These are phyloP conservation scores for Microdochium paspali DNA, from an alignment of 2,329 filamentous ascomycete species.

Conservation along the genomic window DNA sequence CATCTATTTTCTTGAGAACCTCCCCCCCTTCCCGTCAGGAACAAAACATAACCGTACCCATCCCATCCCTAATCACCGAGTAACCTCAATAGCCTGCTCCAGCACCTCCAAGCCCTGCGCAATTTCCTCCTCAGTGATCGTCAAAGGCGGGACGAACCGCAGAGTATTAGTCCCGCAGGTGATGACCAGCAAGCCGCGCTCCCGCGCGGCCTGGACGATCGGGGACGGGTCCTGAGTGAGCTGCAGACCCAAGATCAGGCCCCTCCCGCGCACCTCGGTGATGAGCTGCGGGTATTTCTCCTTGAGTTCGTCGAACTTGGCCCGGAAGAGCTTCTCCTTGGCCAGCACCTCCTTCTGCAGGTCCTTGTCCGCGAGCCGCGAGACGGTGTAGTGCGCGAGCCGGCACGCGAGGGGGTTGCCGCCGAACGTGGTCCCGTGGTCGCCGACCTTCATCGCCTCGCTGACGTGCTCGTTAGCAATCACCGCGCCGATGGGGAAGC, in stretches of 20 bases:
- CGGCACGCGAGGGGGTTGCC: slow-evolving; percentile 83
- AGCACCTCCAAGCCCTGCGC: slow-evolving; percentile 67
- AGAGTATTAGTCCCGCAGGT: slow-evolving; percentile 89
- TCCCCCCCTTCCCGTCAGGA: too few species aligned
- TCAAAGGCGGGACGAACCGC: slow-evolving; percentile 81
- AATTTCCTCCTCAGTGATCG: slow-evolving; percentile 74
- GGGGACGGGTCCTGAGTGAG: slow-evolving; percentile 61
- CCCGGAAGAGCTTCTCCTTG: slow-evolving; percentile 47
- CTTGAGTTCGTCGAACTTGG: slow-evolving; percentile 37
- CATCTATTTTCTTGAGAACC: too few species aligned
- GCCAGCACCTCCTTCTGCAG: slow-evolving; percentile 60
- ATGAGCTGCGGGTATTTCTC: slow-evolving; percentile 57
- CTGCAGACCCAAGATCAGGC: slow-evolving; percentile 82
- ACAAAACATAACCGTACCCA: too few species aligned
- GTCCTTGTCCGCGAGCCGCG: slow-evolving; percentile 59
- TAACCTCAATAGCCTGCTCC: slow-evolving; percentile 50
- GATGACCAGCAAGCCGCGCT: slow-evolving; percentile 82
- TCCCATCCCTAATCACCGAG: slow-evolving; percentile 14
- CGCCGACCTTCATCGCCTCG: slow-evolving; percentile 57
- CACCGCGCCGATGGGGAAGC: slow-evolving; percentile 87
- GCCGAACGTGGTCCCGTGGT: slow-evolving; percentile 91
- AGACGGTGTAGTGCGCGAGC: slow-evolving; percentile 78
- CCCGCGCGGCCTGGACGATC: slow-evolving; percentile 76
- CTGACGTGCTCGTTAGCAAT: slow-evolving; percentile 53
- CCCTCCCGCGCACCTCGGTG: slow-evolving; percentile 70